These are phyloP conservation scores for Xylaria flabelliformis DNA, from an alignment of 495 filamentous ascomycete species.

Conservation along the genomic window DNA sequence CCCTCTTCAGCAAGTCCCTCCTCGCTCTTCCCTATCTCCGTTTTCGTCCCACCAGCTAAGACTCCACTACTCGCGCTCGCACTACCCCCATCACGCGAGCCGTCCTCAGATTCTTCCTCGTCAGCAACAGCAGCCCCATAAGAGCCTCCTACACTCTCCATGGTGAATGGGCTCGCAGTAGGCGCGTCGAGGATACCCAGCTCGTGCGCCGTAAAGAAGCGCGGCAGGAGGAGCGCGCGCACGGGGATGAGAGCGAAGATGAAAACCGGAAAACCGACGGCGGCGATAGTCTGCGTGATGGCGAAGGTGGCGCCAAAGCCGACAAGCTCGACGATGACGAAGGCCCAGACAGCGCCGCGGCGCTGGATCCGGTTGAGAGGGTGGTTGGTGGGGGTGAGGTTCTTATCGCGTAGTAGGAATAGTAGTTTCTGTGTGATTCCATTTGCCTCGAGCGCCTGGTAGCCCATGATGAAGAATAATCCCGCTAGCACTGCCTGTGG, in stretches of 20 bases:
- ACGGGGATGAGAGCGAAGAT: conserved; percentile 83
- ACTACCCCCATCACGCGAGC: background rate
- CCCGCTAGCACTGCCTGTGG: conserved; percentile 88
- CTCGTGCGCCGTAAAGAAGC: conserved; percentile 71
- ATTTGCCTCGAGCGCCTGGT: conserved; percentile 80
- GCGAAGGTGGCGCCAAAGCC: conserved; percentile 89
- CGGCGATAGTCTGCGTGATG: conserved; percentile 94
- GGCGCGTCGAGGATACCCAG: conserved; percentile 75
- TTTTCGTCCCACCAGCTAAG: conserved; percentile 9
- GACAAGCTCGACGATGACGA: conserved; percentile 76
- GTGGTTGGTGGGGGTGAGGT: conserved; percentile 67
- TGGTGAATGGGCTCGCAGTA: conserved; percentile 82
- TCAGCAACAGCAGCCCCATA: conserved; percentile 42
- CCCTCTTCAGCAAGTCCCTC: conserved; percentile 48
- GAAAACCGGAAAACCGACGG: conserved; percentile 91
- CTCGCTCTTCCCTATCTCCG: conserved; percentile 33
- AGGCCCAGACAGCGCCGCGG: conserved; percentile 71
- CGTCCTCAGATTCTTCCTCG: conserved; percentile 20
- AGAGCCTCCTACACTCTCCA: conserved; percentile 81
- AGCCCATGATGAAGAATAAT: conserved; percentile 94
- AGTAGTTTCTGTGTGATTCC: conserved; percentile 83
- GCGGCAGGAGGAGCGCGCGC: conserved; percentile 74
- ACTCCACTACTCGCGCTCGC: conserved; percentile 9
- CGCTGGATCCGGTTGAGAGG: conserved; percentile 69
- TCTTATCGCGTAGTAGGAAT: conserved; percentile 72